These are phyloP conservation scores for Calendula officinalis DNA, from an alignment of 129 eudicot species.

Conservation along the genomic window DNA sequence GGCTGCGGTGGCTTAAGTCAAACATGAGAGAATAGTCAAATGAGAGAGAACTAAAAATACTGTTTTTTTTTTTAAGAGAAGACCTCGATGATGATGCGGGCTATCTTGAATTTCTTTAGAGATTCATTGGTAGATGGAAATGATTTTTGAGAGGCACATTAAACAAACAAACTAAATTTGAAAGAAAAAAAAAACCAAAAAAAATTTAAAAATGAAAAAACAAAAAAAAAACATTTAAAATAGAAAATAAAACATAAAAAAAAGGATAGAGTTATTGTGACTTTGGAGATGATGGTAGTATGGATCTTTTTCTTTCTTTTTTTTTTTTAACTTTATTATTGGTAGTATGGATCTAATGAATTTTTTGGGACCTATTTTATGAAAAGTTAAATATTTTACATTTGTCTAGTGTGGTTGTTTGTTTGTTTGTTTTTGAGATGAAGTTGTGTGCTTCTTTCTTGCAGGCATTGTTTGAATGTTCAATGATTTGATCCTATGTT, in stretches of 20 bases:
- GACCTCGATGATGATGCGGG: constrained; percentile 43
- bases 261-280: neutral
- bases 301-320: too few species aligned
- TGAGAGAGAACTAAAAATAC: constrained; percentile 11
- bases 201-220: constrained; percentile 3
- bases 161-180: constrained; percentile 18
- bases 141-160: constrained; percentile 41
- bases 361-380: too few species aligned
- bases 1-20: constrained; percentile 21
- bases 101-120: constrained; percentile 35
- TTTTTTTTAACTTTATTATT: too few species aligned
- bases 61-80: constrained; percentile 18
- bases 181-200: neutral
- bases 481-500: too few species aligned
- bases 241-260: constrained; percentile 11
- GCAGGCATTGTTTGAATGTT: too few species aligned
- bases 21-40: neutral
- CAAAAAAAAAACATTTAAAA: neutral
- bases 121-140: constrained; percentile 36
- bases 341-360: too few species aligned
- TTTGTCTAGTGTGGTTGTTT: too few species aligned
- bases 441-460: too few species aligned
- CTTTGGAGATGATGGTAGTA: too few species aligned
- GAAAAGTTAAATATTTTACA: too few species aligned
- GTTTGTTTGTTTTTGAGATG: too few species aligned